A percentile compares a stretch with the other conserved stretches of the same genome.
These are phyloP conservation scores for Capronia americana DNA, from an alignment of 2,329 filamentous ascomycete species.

Conservation along the genomic window DNA sequence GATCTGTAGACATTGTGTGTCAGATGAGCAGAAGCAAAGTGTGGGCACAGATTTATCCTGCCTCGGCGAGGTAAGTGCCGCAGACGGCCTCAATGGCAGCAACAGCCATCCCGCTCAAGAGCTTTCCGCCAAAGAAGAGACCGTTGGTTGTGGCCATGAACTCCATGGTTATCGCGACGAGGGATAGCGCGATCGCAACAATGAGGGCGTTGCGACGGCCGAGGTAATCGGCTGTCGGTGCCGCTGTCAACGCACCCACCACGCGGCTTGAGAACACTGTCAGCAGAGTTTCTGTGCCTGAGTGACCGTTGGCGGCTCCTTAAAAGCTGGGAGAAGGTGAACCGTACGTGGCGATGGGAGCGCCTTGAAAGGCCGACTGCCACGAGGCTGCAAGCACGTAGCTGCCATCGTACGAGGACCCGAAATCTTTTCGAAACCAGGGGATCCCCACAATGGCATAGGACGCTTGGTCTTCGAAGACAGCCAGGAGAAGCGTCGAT, in stretches of 20 bases:
- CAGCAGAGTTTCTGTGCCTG: background rate
- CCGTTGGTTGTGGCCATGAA: slow-evolving; percentile 43
- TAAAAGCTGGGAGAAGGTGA: background rate
- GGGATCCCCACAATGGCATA: slow-evolving; percentile 66
- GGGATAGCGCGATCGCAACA: slow-evolving; percentile 35
- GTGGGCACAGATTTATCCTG: background rate
- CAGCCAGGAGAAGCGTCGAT: slow-evolving; percentile 23
- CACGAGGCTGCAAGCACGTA: slow-evolving; percentile 56
- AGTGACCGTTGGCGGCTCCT: no score
- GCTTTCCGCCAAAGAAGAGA: slow-evolving; percentile 54
- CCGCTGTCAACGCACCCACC: slow-evolving; percentile 35
- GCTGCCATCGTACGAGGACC: slow-evolving; percentile 54
- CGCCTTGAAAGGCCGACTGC: slow-evolving; percentile 56
- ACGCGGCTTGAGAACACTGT: slow-evolving; percentile 4
- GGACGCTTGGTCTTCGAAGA: slow-evolving; percentile 67
- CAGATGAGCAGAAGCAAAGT: background rate
- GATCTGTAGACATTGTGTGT: slow-evolving; percentile 43
- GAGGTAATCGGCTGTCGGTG: slow-evolving; percentile 47
- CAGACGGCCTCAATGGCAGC: slow-evolving; percentile 55
- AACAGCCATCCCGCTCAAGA: slow-evolving; percentile 54
- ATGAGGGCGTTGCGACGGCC: slow-evolving; percentile 45
- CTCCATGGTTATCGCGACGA: slow-evolving; percentile 44
- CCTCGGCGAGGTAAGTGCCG: slow-evolving; percentile 50
- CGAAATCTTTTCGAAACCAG: slow-evolving; percentile 62
- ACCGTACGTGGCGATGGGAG: slow-evolving; percentile 26